phyloP scores from a whole-genome alignment of 2,329 filamentous ascomycete species.

The Beauveria caledonica region DNA sequence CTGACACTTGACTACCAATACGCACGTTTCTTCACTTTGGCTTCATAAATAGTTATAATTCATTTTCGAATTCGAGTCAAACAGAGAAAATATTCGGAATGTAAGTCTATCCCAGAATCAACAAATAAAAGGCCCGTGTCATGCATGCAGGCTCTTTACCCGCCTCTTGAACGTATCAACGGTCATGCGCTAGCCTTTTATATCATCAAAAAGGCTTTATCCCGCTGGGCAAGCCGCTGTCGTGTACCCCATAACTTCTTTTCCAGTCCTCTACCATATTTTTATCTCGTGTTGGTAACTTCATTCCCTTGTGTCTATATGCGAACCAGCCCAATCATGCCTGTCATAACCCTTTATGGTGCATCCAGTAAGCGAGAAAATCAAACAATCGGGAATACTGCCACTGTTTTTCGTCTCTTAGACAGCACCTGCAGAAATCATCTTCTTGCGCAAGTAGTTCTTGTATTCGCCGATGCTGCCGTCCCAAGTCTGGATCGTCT shows the following conservation, averaged over 20 bases:
- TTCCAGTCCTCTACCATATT: not conserved
- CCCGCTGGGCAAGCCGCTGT: not conserved
- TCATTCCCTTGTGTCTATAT: constrained; percentile 15
- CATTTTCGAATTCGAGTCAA: not conserved
- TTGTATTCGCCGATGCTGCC: constrained; percentile 92
- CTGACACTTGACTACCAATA: not conserved
- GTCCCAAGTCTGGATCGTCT: constrained; percentile 83
- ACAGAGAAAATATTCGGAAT: not conserved
- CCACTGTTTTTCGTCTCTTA: constrained; percentile 36
- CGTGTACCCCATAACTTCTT: not conserved
- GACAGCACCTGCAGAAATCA: constrained; percentile 80
- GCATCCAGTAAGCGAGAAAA: constrained; percentile 10
- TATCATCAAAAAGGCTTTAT: not conserved
- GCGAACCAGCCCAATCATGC: constrained; percentile 16
- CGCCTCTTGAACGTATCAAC: constrained; percentile 3
- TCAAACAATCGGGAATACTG: not conserved
- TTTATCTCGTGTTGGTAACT: not conserved
- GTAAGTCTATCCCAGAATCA: constrained; percentile 9
- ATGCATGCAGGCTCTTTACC: constrained; percentile 8
- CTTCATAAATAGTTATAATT: not conserved
- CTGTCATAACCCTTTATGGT: constrained; percentile 8
- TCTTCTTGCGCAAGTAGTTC: constrained; percentile 98
- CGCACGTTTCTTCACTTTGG: not conserved
- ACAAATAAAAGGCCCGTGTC: constrained; percentile 7
- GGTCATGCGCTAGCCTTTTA: not conserved